These are phyloP conservation scores for Westerdykella sp. DNA, from an alignment of 2,329 filamentous ascomycete genomes.

Conservation along the genomic window DNA sequence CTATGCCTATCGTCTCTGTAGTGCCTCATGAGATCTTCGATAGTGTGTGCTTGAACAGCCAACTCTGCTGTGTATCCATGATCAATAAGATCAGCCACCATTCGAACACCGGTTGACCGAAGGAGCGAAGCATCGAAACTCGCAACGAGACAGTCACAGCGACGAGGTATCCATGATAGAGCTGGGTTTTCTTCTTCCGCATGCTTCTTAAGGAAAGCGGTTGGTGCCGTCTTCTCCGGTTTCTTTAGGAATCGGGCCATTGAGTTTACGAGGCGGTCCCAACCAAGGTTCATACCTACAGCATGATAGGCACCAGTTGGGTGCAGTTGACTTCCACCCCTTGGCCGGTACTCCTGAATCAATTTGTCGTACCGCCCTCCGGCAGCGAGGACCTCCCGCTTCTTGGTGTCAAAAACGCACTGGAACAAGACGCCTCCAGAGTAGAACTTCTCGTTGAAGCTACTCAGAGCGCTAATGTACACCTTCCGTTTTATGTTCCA, in stretches of 20 bases:
- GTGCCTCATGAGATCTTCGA: slow-evolving; percentile 71
- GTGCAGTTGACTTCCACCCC: slow-evolving; percentile 52
- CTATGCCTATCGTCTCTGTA: slow-evolving; percentile 72
- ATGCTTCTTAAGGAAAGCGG: slow-evolving; percentile 59
- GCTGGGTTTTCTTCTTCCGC: slow-evolving; percentile 52
- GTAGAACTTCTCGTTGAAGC: slow-evolving; percentile 89
- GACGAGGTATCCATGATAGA: slow-evolving; percentile 33
- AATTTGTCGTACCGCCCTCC: slow-evolving; percentile 89
- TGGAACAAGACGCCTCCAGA: slow-evolving; percentile 75
- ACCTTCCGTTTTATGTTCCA: slow-evolving; percentile 71
- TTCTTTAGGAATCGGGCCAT: slow-evolving; percentile 50
- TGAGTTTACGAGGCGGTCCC: slow-evolving; percentile 68
- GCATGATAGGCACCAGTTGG: slow-evolving; percentile 55
- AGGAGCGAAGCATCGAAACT: slow-evolving; percentile 76
- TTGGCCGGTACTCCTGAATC: slow-evolving; percentile 75
- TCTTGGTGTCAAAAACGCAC: slow-evolving; percentile 79
- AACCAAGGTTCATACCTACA: slow-evolving; percentile 86
- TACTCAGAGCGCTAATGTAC: slow-evolving; percentile 78
- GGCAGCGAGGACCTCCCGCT: slow-evolving; percentile 78
- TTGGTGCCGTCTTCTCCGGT: slow-evolving; percentile 31
- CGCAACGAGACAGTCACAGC: slow-evolving; percentile 85
- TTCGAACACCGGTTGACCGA: slow-evolving; percentile 66
- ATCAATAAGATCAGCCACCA: slow-evolving; percentile 73
- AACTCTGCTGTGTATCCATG: slow-evolving; percentile 85
- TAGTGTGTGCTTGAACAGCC: slow-evolving; percentile 68